phyloP scores from a whole-genome alignment of 805 yeast species.

The Ogataea kodamae region DNA sequence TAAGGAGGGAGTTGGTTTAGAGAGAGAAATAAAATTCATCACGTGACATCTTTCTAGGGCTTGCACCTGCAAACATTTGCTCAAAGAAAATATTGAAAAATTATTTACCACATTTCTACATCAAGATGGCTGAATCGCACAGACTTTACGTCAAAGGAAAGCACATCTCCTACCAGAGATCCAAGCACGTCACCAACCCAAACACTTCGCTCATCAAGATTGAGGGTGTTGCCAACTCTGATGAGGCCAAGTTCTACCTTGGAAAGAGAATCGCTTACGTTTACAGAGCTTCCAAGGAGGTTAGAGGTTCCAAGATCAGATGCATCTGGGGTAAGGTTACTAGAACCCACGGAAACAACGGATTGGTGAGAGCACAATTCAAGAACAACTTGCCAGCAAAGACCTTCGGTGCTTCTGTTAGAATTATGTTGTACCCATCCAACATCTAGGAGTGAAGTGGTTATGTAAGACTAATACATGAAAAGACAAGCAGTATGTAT shows the following conservation, averaged over 20 bases:
- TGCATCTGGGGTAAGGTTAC: conserved; percentile 99
- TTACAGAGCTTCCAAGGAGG: conserved; percentile 97
- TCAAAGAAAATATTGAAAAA: conserved; percentile 11
- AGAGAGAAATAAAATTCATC: too few species aligned
- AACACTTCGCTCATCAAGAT: conserved; percentile 93
- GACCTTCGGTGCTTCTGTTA: conserved; percentile 99
- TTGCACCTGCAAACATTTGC: conserved; percentile 8
- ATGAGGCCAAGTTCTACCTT: conserved; percentile 98
- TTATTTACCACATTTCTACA: conserved; percentile 11
- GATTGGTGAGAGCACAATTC: conserved; percentile 98
- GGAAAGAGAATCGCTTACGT: conserved; percentile 99
- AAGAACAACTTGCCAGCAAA: conserved; percentile 98
- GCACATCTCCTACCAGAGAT: conserved; percentile 99
- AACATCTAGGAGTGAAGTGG: conserved; percentile 70
- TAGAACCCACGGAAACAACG: conserved; percentile 98
- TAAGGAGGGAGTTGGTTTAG: too few species aligned
- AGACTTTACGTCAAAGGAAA: conserved; percentile 99
- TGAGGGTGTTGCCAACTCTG: conserved; percentile 89
- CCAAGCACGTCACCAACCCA: conserved; percentile 98
- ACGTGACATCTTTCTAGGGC: conserved; percentile 6
- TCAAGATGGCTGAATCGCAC: conserved; percentile 91
- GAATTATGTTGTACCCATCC: conserved; percentile 99
- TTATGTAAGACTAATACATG: conserved; percentile 11
- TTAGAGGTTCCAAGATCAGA: conserved; percentile 98
- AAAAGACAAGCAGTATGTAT: background rate